Evolutionary conservation across 805 yeast species (phyloP), one percentile per base, ranked within the genome.

Genomic region (Saccharomycopsis oosterbeekiorum): DNA sequence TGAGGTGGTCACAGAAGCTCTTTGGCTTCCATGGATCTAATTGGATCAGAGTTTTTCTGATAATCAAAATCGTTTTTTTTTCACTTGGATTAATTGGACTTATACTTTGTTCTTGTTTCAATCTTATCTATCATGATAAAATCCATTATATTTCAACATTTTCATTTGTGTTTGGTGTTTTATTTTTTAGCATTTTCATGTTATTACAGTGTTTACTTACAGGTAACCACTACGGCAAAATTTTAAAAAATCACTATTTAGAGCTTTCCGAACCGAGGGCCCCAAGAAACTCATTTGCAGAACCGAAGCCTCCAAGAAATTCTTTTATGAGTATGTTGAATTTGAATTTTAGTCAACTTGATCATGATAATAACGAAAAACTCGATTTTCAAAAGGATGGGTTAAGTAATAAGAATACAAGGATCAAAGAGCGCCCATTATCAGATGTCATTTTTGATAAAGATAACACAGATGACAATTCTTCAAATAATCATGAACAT

Each of bases 31-130:
- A n/a, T 36, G 19, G 21, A 15, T 17, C 39, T 3, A 37, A 14
- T 12, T 19, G 73, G 56, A 85, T 80, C 65, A 75, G 75, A 59
- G 69, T 67, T 50, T 67, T 77, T 56, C 71, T 80, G 29, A 76
- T 74, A 14, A 69, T 78, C 42, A 77, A 83, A 21, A 74, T 84
- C 21, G 69, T 75, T 1, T 70, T 75, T 19, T 24, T 84, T 1
- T 67, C 73, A 1, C 71, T 84, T 36, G 91, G 93, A 37, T 86
- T 87, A 71, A 69, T 88, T 43, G 94, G 92, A 4, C 82, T 92
- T 53, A 69, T 89, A 47, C 76, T 90, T 66, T 90, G 89, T 58
- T 72, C 96, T 0, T 83, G 88, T 61, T 85, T 89, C 74, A 84
- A 87, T 67, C 86, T 90, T 54, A 78, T 80, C 40, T 68, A 69